A percentile compares a stretch with the other conserved stretches of the same genome.
Evolutionary conservation across 768 basidiomycete species (phyloP).

Genomic region (Paxillus ammoniavirescens): DNA sequence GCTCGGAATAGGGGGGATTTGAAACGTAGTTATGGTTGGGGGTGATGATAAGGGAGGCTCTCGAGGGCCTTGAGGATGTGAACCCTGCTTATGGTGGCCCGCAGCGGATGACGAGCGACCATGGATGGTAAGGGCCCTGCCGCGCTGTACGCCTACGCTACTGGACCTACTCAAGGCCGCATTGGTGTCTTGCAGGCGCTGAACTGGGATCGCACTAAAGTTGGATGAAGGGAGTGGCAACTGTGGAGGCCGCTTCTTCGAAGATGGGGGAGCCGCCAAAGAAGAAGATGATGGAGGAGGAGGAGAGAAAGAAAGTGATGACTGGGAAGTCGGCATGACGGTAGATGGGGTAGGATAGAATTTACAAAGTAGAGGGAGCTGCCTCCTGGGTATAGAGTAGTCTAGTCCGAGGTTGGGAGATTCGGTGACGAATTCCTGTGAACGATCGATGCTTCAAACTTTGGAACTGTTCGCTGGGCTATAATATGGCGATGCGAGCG

Average conservation of each 20-base stretch:
- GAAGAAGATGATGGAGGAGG: not conserved
- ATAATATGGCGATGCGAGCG: not conserved
- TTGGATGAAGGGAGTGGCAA: conserved; percentile 15
- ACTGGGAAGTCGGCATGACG: conserved; percentile 8
- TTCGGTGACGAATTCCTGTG: not conserved
- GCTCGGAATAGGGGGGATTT: conserved; percentile 17
- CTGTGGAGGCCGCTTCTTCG: conserved; percentile 10
- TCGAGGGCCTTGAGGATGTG: conserved; percentile 9
- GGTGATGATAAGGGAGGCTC: conserved; percentile 27
- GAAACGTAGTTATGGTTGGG: conserved; percentile 26
- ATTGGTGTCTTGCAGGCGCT: conserved; percentile 10
- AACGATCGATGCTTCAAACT: not conserved
- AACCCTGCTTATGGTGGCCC: conserved; percentile 16
- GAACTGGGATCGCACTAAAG: conserved; percentile 12
- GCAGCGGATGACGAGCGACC: conserved; percentile 7
- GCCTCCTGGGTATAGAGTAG: not conserved
- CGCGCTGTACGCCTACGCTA: conserved; percentile 6
- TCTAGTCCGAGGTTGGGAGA: not conserved
- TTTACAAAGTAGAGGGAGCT: not conserved
- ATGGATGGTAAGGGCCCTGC: not conserved
- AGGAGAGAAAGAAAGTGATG: conserved; percentile 12
- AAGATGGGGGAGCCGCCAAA: not conserved
- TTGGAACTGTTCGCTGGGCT: too few relatives aligned
- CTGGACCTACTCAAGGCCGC: conserved; percentile 6
- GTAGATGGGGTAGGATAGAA: not conserved